These are phyloP conservation scores for Naganishia vishniacii DNA, from an alignment of 768 basidiomycete genomes.

Conservation along the genomic window DNA sequence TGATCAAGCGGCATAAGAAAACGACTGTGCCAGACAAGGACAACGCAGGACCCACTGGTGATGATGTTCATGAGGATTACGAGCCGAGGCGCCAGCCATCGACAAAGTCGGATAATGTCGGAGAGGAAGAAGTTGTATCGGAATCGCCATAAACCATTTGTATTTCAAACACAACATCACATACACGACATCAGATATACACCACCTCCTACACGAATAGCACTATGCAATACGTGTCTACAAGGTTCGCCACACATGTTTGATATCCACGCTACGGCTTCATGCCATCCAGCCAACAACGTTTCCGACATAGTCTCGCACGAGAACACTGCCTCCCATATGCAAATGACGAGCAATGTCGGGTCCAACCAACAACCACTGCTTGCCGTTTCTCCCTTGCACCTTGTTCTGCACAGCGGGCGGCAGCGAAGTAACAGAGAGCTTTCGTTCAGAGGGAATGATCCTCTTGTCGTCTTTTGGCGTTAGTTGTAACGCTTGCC, in stretches of 20 bases:
- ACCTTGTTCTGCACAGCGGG: conserved; percentile 4
- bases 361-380: conserved; percentile 26
- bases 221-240: background rate
- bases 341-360: conserved; percentile 27
- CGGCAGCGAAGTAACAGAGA: background rate
- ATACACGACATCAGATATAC: background rate
- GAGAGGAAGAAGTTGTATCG: background rate
- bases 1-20: background rate
- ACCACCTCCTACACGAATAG: too few relatives aligned
- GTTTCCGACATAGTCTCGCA: conserved; percentile 23
- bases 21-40: conserved; percentile 5
- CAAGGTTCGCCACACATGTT: background rate
- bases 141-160: background rate
- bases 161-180: background rate
- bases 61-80: conserved; percentile 36
- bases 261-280: background rate
- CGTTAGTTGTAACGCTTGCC: background rate
- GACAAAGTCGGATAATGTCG: background rate
- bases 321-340: conserved; percentile 24
- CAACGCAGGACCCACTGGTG: conserved; percentile 38
- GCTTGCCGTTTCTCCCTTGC: background rate
- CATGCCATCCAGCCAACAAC: conserved; percentile 28
- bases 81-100: conserved; percentile 19
- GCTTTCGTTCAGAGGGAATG: too few relatives aligned
- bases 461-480: too few relatives aligned